phyloP scores from a whole-genome alignment of 129 eudicot species.

The Erigeron canadensis region DNA sequence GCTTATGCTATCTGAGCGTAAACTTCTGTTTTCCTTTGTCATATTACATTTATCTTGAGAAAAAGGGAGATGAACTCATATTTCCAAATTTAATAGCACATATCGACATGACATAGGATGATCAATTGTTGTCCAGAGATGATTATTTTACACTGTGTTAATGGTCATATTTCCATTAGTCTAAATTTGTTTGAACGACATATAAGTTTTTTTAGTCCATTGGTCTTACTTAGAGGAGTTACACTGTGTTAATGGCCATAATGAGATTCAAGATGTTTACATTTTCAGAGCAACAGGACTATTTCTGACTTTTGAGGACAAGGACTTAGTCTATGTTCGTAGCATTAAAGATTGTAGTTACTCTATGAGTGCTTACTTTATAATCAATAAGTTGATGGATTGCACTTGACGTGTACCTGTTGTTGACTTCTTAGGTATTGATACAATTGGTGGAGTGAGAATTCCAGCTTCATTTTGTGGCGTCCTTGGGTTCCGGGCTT shows the following conservation, averaged over 20 bases:
- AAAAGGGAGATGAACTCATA: background rate
- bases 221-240: background rate
- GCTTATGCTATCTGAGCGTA: background rate
- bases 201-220: too few species aligned
- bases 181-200: too few species aligned
- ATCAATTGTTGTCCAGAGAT: background rate
- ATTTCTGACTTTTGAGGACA: background rate
- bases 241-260: background rate
- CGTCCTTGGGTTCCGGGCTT: slow-evolving; percentile 80
- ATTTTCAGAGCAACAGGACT: background rate
- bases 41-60: background rate
- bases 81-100: background rate
- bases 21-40: background rate
- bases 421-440: slow-evolving; percentile 56
- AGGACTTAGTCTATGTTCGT: background rate
- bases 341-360: background rate
- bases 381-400: background rate
- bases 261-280: background rate
- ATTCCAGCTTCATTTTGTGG: slow-evolving; percentile 87
- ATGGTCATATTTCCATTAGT: background rate
- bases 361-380: background rate
- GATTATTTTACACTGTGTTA: background rate
- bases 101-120: background rate
- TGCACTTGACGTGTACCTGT: slow-evolving; percentile 4
- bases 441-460: slow-evolving; percentile 76